Conservation (phyloP, 345 rosid species). For the Populus deltoides region DNA sequence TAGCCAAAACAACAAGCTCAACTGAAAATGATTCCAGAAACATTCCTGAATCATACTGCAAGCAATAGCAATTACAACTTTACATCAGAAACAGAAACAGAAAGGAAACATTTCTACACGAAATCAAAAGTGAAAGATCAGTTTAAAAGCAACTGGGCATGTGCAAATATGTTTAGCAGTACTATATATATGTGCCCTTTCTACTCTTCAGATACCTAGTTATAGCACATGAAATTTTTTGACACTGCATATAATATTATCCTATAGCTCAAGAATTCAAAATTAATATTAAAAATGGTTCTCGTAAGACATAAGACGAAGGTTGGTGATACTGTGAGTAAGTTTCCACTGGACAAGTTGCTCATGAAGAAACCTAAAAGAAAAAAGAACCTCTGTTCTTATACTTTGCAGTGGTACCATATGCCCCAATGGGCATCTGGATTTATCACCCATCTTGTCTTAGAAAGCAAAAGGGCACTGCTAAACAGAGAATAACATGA, state of each 20-base stretch:
- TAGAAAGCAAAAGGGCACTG: not conserved
- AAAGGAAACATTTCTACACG: not conserved
- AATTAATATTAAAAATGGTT: not conserved
- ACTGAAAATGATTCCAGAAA: conserved; percentile 63
- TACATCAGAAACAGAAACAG: not conserved
- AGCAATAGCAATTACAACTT: conserved; percentile 13
- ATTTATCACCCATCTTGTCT: not conserved
- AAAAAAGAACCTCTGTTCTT: not conserved
- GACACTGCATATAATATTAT: not conserved
- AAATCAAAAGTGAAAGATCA: not conserved
- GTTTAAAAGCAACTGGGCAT: not conserved
- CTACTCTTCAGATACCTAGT: not conserved
- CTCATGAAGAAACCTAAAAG: not conserved
- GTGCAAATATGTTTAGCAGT: not conserved
- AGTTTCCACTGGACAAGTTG: not conserved
- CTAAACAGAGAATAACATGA: not conserved
- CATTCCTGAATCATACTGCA: conserved; percentile 58
- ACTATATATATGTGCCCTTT: not conserved
- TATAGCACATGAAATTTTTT: no score
- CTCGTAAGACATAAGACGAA: not conserved
- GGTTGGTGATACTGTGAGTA: not conserved
- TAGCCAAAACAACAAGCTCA: conserved; percentile 62
- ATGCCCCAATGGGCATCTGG: not conserved
- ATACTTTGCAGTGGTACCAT: not conserved
- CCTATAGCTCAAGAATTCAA: not conserved